Conservation (phyloP, 108 stramenopile species). For the Fragilaria crotonensis region DNA sequence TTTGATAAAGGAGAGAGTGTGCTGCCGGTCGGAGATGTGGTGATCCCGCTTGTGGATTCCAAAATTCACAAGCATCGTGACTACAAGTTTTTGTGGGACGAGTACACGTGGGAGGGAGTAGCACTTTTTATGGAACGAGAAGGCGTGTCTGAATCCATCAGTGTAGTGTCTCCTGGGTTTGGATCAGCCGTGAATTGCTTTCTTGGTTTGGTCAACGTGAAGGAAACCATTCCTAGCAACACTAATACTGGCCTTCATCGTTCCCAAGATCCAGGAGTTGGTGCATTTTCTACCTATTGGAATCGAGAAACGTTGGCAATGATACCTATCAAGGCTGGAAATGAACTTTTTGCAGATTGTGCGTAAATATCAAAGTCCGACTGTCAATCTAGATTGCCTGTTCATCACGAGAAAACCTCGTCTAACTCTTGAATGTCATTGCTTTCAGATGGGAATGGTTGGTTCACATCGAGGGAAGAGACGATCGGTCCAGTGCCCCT, state of each 20-base stretch:
- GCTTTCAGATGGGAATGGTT: conserved; percentile 7
- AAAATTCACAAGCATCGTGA: conserved; percentile 17
- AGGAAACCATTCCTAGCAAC: conserved; percentile 1
- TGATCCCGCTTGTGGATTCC: conserved; percentile 32
- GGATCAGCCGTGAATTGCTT: conserved; percentile 36
- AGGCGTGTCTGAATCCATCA: not conserved
- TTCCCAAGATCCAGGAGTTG: conserved; percentile 33
- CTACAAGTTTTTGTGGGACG: conserved; percentile 23
- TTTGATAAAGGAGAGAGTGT: conserved; percentile 11
- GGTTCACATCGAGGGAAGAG: conserved; percentile 10
- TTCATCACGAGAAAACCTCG: no score
- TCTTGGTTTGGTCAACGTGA: conserved; percentile 27
- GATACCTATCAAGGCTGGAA: conserved; percentile 40
- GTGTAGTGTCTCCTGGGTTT: conserved; percentile 30
- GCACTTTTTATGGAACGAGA: conserved; percentile 3
- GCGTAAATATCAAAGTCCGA: conserved; percentile 35
- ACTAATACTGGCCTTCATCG: conserved; percentile 24
- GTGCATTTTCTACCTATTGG: conserved; percentile 30
- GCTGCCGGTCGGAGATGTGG: conserved; percentile 15
- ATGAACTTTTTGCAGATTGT: conserved; percentile 44
- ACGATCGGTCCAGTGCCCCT: conserved; percentile 31
- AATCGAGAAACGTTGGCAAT: conserved; percentile 14
- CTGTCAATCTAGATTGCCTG: no score
- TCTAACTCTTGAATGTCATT: no score
- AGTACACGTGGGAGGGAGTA: conserved; percentile 11